Conservation (phyloP, 1,284 basidiomycete species). For the Melampsora larici-populina region DNA sequence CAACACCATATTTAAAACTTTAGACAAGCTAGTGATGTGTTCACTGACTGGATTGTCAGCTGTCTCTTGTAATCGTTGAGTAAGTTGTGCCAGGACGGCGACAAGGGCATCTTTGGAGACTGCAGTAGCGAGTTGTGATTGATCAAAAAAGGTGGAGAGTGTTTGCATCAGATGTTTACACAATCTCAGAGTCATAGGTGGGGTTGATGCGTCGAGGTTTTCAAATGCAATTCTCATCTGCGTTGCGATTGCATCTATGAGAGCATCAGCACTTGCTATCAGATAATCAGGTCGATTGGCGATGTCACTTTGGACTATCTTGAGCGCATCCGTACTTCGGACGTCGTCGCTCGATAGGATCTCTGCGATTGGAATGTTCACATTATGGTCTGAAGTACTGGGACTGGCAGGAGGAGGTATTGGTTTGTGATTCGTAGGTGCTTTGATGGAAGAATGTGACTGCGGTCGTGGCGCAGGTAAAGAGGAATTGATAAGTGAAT, state of each 20-base stretch:
- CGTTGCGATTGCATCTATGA: conserved; percentile 79
- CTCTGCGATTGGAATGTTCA: conserved; percentile 60
- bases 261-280: conserved; percentile 76
- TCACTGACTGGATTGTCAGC: conserved; percentile 60
- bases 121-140: conserved; percentile 73
- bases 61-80: conserved; percentile 80
- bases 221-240: conserved; percentile 87
- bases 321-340: conserved; percentile 43
- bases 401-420: neutral
- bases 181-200: conserved; percentile 74
- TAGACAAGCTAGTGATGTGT: conserved; percentile 62
- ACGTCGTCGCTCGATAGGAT: conserved; percentile 55
- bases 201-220: conserved; percentile 61
- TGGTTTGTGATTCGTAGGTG: conserved; percentile 47
- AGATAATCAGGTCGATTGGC: conserved; percentile 64
- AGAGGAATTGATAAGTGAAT: conserved; percentile 44
- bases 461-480: conserved; percentile 44
- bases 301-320: conserved; percentile 26
- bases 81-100: conserved; percentile 77
- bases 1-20: conserved; percentile 98
- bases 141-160: conserved; percentile 84
- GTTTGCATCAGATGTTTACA: conserved; percentile 96
- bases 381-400: neutral
- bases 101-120: conserved; percentile 74
- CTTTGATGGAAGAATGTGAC: conserved; percentile 14